These are phyloP conservation scores for Mucor circinelloides DNA, from an alignment of 371 early-diverging fungal species.

Conservation along the genomic window DNA sequence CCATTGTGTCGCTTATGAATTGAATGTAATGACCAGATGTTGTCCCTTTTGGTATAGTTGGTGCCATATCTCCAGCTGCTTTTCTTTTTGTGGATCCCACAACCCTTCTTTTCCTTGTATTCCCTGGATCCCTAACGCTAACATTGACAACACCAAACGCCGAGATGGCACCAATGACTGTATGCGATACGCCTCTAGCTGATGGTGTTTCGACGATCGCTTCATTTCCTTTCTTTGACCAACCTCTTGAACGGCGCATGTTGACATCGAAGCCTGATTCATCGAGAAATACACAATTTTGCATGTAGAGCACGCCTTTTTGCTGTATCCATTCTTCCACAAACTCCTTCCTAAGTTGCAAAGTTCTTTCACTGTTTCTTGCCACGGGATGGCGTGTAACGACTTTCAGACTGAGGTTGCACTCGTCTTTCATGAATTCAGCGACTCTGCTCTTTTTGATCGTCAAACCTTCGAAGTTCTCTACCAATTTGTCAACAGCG, in stretches of 20 bases:
- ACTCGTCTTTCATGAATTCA: constrained; percentile 22
- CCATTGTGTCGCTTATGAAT: constrained; percentile 8
- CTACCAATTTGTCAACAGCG: constrained; percentile 6
- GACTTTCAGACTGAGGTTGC: constrained; percentile 14
- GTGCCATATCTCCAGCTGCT: too few species aligned
- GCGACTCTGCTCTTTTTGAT: constrained; percentile 19
- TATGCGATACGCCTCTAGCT: constrained; percentile 10
- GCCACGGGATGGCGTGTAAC: constrained; percentile 2
- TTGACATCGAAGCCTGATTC: constrained; percentile 7
- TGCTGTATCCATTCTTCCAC: constrained; percentile 1
- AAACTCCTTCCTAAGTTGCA: background rate
- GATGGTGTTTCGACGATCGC: constrained; percentile 1
- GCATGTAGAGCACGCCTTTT: constrained; percentile 5
- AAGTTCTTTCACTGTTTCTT: background rate
- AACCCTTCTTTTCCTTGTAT: background rate
- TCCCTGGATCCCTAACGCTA: constrained; percentile 2
- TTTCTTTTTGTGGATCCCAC: constrained; percentile 5
- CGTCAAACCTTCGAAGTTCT: constrained; percentile 5
- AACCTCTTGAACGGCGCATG: constrained; percentile 10
- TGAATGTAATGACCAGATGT: constrained; percentile 4
- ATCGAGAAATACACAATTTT: constrained; percentile 9
- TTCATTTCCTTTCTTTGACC: constrained; percentile 2
- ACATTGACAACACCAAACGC: constrained; percentile 13
- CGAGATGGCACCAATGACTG: constrained; percentile 19
- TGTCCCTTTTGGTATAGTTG: constrained; percentile 3